phyloP scores from a whole-genome alignment of 1,284 basidiomycete species.

The Cryptococcus sp. region DNA sequence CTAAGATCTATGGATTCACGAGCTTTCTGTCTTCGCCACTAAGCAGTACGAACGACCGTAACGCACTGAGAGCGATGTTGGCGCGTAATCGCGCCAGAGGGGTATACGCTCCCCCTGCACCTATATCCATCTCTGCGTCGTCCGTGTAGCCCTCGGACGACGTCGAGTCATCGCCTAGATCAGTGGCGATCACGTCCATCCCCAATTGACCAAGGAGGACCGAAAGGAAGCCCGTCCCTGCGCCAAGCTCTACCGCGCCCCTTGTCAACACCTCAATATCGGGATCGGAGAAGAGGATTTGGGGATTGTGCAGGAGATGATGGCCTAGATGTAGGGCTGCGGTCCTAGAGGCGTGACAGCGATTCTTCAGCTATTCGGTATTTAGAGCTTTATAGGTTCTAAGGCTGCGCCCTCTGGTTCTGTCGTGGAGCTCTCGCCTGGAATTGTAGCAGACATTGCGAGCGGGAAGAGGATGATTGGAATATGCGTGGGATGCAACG shows the following conservation, averaged over 20 bases:
- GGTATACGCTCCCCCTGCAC: slow-evolving; percentile 19
- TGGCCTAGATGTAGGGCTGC: slow-evolving; percentile 43
- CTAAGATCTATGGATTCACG: too few species aligned
- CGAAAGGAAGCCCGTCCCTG: slow-evolving; percentile 52
- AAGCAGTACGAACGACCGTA: not conserved
- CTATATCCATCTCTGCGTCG: not conserved
- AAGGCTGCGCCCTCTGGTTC: too few species aligned
- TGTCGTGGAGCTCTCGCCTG: too few species aligned
- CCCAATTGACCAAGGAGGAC: slow-evolving; percentile 43
- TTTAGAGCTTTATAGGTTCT: too few species aligned
- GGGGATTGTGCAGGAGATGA: slow-evolving; percentile 34
- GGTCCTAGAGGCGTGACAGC: slow-evolving; percentile 27
- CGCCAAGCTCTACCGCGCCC: slow-evolving; percentile 47
- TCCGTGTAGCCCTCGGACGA: not conserved
- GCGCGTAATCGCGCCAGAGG: slow-evolving; percentile 36
- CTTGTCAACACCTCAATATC: not conserved
- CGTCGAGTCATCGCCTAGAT: slow-evolving; percentile 31
- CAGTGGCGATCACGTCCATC: slow-evolving; percentile 34
- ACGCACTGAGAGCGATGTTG: slow-evolving; percentile 48
- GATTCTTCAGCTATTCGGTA: too few species aligned
- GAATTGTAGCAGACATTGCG: too few species aligned
- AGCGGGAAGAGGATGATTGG: not conserved
- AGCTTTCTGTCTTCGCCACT: not conserved
- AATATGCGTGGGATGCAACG: slow-evolving; percentile 6
- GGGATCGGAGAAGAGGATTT: slow-evolving; percentile 9